Evolutionary conservation across 306 rosid genomes (phyloP), one percentile per base, ranked within the genome.

Genomic region (Gleditsia sinensis): DNA sequence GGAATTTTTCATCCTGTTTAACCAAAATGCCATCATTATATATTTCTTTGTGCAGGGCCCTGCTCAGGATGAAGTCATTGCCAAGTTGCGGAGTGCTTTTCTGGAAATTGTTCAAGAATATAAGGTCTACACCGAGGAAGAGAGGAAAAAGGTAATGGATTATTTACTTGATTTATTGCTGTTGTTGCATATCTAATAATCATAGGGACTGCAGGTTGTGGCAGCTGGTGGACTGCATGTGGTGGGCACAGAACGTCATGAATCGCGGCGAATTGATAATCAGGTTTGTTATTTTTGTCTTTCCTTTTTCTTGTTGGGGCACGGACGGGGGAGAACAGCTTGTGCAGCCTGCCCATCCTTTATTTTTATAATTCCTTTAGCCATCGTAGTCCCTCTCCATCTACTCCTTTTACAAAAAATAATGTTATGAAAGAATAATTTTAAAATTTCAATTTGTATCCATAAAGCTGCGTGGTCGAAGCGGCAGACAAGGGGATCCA

Each of bases 151-250:
- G 96, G 99, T 94, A 59, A 55, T 19, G 40, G 32, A 67, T 64
- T 63, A 25, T 72, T 42, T 34, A 54, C 72, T 48, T 73, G 25
- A 55, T 65, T 62, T 46, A 57, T 39, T 76, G 17, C 45, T 19
- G 53, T 66, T 63, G 24, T 57, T 82, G 46, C 61, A 64, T 67
- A 74, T 64, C 36, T 56, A 57, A 56, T 73, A 53, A 53, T 75
- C 74, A 69, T 74, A 53, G 28, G 23, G 43, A 43, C 77, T 75
- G 51, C 86, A 94, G 99, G 99, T 92, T 72, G 95, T 94, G 74
- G 83, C 84, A 74, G 96, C 99, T 75, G 99, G 99, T 72, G 99
- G 98, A 75, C 88, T 94, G 56, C 97, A 91, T 84, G 98, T 94
- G 9, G 93, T 91, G 49, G 98, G 97, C 24, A 85, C 96, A 39